Conservation (phyloP, 306 rosid species). For the Hippophae rhamnoides region DNA sequence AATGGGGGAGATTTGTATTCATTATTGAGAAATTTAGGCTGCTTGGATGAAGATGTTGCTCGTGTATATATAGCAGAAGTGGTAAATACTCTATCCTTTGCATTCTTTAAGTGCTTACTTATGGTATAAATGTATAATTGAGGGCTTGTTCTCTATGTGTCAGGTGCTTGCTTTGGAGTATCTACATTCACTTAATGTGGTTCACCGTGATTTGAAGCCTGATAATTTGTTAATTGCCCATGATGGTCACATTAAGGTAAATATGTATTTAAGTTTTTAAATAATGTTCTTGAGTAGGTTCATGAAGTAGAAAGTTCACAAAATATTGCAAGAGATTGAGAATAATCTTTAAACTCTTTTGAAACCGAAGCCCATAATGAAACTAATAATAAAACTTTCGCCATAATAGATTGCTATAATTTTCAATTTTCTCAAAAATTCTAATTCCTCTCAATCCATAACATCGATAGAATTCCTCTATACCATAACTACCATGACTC, state of each 20-base stretch:
- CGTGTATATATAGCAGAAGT: slow-evolving; percentile 98
- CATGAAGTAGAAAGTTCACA: too few species aligned
- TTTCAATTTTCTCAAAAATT: too few species aligned
- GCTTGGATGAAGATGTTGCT: slow-evolving; percentile 88
- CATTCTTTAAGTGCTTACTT: slow-evolving; percentile 4
- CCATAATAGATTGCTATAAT: too few species aligned
- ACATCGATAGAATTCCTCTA: too few species aligned
- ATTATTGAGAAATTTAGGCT: slow-evolving; percentile 88
- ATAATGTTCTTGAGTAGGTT: too few species aligned
- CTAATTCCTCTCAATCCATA: too few species aligned
- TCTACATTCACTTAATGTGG: slow-evolving; percentile 80
- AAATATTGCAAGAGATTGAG: too few species aligned
- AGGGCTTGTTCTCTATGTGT: background rate
- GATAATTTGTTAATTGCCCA: slow-evolving; percentile 96
- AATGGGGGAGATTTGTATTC: slow-evolving; percentile 98
- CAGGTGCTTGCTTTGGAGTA: slow-evolving; percentile 98
- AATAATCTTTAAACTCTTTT: too few species aligned
- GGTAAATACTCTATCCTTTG: slow-evolving; percentile 35
- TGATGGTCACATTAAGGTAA: slow-evolving; percentile 97
- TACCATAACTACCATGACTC: too few species aligned
- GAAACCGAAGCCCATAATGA: too few species aligned
- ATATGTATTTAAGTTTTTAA: background rate
- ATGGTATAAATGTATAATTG: slow-evolving; percentile 2
- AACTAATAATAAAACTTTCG: too few species aligned
- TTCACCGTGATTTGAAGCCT: slow-evolving; percentile 98